Evolutionary conservation across 2,329 filamentous ascomycete genomes (phyloP).

Genomic region (Scorias spongiosa): DNA sequence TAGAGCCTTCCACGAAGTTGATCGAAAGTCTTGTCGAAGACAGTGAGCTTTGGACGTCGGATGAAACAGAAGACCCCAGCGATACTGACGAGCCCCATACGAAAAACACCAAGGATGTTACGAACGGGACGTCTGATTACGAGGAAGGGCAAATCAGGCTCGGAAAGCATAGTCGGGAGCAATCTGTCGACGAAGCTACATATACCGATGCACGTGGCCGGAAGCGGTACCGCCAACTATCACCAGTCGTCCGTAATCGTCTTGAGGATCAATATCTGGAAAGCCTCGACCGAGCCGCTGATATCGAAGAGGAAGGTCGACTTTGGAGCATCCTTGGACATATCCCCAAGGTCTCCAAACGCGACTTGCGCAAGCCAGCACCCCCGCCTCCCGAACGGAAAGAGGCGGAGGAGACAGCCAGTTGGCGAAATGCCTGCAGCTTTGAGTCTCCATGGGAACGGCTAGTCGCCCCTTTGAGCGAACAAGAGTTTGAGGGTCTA

Average conservation of each 20-base stretch:
- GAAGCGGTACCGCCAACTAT: slow-evolving; percentile 10
- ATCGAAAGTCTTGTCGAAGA: neutral
- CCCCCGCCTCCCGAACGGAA: slow-evolving; percentile 15
- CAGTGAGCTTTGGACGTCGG: slow-evolving; percentile 1
- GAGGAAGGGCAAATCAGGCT: neutral
- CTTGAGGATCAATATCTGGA: slow-evolving; percentile 31
- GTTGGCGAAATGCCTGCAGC: slow-evolving; percentile 33
- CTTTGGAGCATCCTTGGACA: slow-evolving; percentile 14
- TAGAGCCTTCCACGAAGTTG: neutral
- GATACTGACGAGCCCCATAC: neutral
- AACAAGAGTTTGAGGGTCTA: slow-evolving; percentile 7
- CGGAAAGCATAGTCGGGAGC: neutral
- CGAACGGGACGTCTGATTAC: neutral
- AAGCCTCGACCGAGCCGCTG: slow-evolving; percentile 30
- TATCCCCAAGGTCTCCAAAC: no score
- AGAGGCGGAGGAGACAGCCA: slow-evolving; percentile 17
- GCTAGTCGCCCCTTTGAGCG: neutral
- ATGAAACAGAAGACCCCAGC: neutral
- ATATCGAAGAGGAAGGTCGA: slow-evolving; percentile 28
- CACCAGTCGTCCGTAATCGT: slow-evolving; percentile 5
- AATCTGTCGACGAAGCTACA: neutral
- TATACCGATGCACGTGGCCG: neutral
- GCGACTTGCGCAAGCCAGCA: slow-evolving; percentile 1
- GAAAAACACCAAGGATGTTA: slow-evolving; percentile 3
- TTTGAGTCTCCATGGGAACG: slow-evolving; percentile 37